Evolutionary conservation across 2,329 filamentous ascomycete species (phyloP).

Genomic region (Alternaria ethzedia): DNA sequence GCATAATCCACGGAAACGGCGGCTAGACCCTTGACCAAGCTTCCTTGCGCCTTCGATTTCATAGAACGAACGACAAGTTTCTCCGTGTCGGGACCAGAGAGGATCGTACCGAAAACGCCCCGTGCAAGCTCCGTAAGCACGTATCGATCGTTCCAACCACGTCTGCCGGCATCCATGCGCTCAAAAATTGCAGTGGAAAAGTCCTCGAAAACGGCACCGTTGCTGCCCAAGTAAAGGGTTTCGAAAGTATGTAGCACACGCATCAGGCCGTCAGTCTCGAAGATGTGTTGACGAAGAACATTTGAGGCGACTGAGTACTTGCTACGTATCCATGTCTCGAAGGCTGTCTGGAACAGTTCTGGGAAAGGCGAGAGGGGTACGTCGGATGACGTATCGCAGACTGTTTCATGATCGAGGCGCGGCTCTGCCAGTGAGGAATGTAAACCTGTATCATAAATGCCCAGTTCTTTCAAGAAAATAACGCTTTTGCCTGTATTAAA

Average conservation of each 20-base stretch:
- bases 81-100: conserved; percentile 62
- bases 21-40: conserved; percentile 68
- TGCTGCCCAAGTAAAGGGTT: conserved; percentile 75
- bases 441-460: conserved; percentile 53
- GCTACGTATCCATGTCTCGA: conserved; percentile 77
- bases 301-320: conserved; percentile 74
- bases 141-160: conserved; percentile 80
- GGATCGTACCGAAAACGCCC: conserved; percentile 66
- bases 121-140: conserved; percentile 79
- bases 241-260: conserved; percentile 71
- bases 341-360: conserved; percentile 73
- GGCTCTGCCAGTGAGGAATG: conserved; percentile 25
- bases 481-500: conserved; percentile 90
- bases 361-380: conserved; percentile 70
- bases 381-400: conserved; percentile 56
- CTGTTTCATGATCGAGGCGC: conserved; percentile 62
- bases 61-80: conserved; percentile 66
- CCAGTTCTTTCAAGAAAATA: conserved; percentile 78
- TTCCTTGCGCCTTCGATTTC: conserved; percentile 56
- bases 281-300: conserved; percentile 70
- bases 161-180: conserved; percentile 68
- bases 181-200: conserved; percentile 76
- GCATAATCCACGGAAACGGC: conserved; percentile 71
- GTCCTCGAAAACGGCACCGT: conserved; percentile 70
- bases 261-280: conserved; percentile 71